Base-by-base conservation (phyloP, 169 alveolate genomes). In the Babesia ovata region DNA sequence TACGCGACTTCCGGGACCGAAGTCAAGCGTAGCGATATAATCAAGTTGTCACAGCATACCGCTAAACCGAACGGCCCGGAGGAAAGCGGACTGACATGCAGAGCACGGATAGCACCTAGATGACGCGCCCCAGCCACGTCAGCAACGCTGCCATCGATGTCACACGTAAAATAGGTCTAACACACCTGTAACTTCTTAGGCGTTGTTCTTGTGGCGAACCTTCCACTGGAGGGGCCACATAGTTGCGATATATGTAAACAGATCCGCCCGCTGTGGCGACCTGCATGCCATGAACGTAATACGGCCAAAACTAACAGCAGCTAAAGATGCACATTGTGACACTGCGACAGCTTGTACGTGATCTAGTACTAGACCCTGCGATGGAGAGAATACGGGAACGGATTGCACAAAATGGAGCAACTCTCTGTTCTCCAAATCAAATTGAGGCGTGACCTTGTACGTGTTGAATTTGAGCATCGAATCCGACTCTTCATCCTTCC, bases 381-480 rank as follows among this genome's bases (percentile, higher is more conserved):
- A 22, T 21, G 66, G 56, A 10, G 79, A 69, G 69, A 78, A 78
- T 57, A 78, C 16, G 14, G 87, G 81, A 26, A 74, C 75, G 26
- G 87, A 78, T 52, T 78, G 87, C 10, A 78, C 61, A 22, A 78
- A 67, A 50, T 78, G 87, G 33, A 74, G 63, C 14, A 53, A 22
- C 52, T 78, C 73, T 19, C 39, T 75, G 24, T 22, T 24, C 28
- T 54, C 28, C 36, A 22, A 24, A 33, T 33, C 39, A 33, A 33
- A 33, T 33, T 33, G 39, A 16, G 39, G 29, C 48, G 63, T 39
- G 54, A 78, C 66, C 61, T 70, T 69, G 75, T 78, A 78, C 36
- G 70, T 78, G 75, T 81, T 81, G 72, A 81, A 81, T 72, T 81
- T 81, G 10, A 78, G 70, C 79, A 78, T 78, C 0, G 49, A 54